These are phyloP conservation scores for Eutrema japonicum DNA, from an alignment of 345 rosid species.

Conservation along the genomic window DNA sequence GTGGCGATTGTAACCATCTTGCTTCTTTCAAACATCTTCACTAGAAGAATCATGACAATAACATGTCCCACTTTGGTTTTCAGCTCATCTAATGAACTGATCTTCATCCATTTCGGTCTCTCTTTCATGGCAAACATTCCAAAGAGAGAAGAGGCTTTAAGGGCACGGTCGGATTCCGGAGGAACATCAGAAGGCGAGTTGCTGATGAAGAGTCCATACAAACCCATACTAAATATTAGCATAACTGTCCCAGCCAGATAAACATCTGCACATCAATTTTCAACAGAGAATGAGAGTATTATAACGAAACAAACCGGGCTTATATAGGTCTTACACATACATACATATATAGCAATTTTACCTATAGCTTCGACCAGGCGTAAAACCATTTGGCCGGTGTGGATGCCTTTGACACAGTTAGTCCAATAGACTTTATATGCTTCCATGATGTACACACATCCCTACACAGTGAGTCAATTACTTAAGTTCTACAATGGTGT, in stretches of 20 bases:
- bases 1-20: slow-evolving; percentile 87
- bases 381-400: slow-evolving; percentile 87
- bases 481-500: neutral
- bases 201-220: slow-evolving; percentile 88
- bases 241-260: slow-evolving; percentile 96
- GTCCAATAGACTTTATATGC: slow-evolving; percentile 89
- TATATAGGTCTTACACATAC: neutral
- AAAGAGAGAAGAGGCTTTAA: slow-evolving; percentile 79
- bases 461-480: slow-evolving; percentile 49
- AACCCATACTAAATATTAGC: slow-evolving; percentile 94
- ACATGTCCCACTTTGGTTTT: slow-evolving; percentile 96
- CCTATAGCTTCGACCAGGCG: slow-evolving; percentile 93
- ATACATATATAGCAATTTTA: slow-evolving; percentile 22
- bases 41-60: slow-evolving; percentile 90
- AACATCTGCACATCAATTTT: slow-evolving; percentile 61
- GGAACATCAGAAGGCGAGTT: slow-evolving; percentile 53
- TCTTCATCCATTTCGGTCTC: slow-evolving; percentile 97
- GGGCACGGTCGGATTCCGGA: slow-evolving; percentile 69
- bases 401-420: slow-evolving; percentile 76
- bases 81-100: slow-evolving; percentile 81
- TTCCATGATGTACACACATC: slow-evolving; percentile 72
- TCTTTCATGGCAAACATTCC: slow-evolving; percentile 97
- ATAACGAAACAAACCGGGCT: neutral
- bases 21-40: slow-evolving; percentile 98
- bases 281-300: slow-evolving; percentile 11